Conservation (phyloP, 305 asterid species). For the Solanum hybrid region DNA sequence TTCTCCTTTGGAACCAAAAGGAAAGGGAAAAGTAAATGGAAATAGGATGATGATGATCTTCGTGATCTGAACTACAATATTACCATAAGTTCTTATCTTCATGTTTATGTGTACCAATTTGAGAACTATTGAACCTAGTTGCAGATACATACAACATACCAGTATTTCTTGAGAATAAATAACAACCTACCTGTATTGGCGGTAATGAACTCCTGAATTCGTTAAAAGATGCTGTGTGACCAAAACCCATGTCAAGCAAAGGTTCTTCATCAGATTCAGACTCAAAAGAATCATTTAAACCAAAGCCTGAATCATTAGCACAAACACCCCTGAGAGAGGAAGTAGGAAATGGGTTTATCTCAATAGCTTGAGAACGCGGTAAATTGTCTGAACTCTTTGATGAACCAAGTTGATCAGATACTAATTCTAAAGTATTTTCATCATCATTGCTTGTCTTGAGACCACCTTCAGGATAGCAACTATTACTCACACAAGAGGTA, state of each 20-base stretch:
- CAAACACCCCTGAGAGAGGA: slow-evolving; percentile 30
- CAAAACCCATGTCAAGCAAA: slow-evolving; percentile 30
- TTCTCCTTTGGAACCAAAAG: neutral
- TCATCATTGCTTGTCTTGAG: slow-evolving; percentile 14
- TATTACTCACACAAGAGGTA: slow-evolving; percentile 28
- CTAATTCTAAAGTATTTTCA: slow-evolving; percentile 30
- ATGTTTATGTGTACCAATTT: neutral
- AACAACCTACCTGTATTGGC: slow-evolving; percentile 42
- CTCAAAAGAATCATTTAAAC: slow-evolving; percentile 41
- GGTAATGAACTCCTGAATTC: slow-evolving; percentile 34
- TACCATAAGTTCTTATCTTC: neutral
- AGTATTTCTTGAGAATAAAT: slow-evolving; percentile 8
- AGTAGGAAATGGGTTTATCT: slow-evolving; percentile 50
- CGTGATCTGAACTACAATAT: neutral
- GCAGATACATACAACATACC: slow-evolving; percentile 30
- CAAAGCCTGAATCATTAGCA: slow-evolving; percentile 34
- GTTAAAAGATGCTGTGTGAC: slow-evolving; percentile 28
- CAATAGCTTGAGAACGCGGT: slow-evolving; percentile 26
- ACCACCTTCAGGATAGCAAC: slow-evolving; percentile 19
- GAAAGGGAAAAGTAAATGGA: neutral
- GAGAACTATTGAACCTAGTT: slow-evolving; percentile 2
- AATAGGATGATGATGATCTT: neutral
- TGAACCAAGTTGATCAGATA: slow-evolving; percentile 24
- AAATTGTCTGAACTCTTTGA: slow-evolving; percentile 33
- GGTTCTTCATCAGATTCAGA: slow-evolving; percentile 39